Evolutionary conservation across 345 rosid species (phyloP).

Genomic region (Crucihimalaya himalaica): DNA sequence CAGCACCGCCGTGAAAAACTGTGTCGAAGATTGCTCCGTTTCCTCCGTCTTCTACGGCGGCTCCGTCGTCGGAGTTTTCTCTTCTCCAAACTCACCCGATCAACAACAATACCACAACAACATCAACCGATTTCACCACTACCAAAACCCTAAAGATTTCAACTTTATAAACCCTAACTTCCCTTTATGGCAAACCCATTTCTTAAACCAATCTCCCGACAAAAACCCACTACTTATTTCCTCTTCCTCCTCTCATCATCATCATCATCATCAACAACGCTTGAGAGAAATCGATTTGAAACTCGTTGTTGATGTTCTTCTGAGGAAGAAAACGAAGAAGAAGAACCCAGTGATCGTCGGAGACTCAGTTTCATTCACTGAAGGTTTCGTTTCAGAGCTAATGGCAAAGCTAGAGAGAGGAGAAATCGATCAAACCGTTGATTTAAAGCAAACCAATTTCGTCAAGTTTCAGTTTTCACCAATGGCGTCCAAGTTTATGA

Average conservation of each 20-base stretch:
- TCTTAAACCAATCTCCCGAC: constrained; percentile 54
- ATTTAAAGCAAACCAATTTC: constrained; percentile 57
- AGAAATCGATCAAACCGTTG: constrained; percentile 54
- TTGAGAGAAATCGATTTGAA: constrained; percentile 60
- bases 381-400: constrained; percentile 59
- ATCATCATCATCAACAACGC: constrained; percentile 31
- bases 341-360: constrained; percentile 75
- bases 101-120: constrained; percentile 35
- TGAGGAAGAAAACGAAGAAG: constrained; percentile 58
- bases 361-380: constrained; percentile 59
- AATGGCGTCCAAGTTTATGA: constrained; percentile 66
- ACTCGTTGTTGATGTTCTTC: constrained; percentile 63
- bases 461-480: constrained; percentile 73
- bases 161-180: constrained; percentile 48
- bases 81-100: constrained; percentile 75
- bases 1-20: constrained; percentile 71
- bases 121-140: constrained; percentile 31
- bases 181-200: constrained; percentile 65
- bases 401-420: constrained; percentile 64
- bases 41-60: constrained; percentile 59
- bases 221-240: constrained; percentile 50
- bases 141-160: constrained; percentile 44
- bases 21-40: constrained; percentile 67
- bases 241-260: constrained; percentile 23
- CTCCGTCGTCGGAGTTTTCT: constrained; percentile 68